phyloP scores from a whole-genome alignment of 2,329 filamentous ascomycete genomes.

The Helotiales sp. region DNA sequence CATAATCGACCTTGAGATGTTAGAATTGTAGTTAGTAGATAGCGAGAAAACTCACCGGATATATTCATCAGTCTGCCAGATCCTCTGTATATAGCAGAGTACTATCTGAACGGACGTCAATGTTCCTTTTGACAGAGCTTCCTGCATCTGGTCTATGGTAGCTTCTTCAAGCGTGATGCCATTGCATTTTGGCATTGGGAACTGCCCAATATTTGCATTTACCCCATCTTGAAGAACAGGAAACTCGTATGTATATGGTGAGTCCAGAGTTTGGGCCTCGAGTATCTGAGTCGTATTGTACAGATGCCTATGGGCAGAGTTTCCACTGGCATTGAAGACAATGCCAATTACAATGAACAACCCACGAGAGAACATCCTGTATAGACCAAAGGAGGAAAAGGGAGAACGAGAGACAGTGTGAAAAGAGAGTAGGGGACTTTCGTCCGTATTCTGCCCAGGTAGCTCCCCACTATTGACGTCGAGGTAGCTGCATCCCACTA shows the following conservation, averaged over 20 bases:
- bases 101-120: constrained; percentile 64
- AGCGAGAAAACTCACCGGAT: constrained; percentile 55
- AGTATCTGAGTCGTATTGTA: constrained; percentile 36
- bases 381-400: neutral
- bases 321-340: neutral
- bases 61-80: constrained; percentile 66
- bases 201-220: constrained; percentile 44
- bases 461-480: constrained; percentile 1
- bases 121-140: constrained; percentile 56
- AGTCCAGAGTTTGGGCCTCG: constrained; percentile 43
- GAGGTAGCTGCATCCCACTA: constrained; percentile 3
- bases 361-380: neutral
- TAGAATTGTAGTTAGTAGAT: constrained; percentile 10
- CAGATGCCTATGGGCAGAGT: constrained; percentile 7
- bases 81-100: constrained; percentile 65
- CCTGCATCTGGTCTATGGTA: constrained; percentile 70
- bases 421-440: neutral
- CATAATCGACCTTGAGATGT: constrained; percentile 55
- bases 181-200: constrained; percentile 67
- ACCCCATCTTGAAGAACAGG: constrained; percentile 45
- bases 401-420: neutral
- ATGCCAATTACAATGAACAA: neutral
- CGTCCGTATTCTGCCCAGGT: neutral
- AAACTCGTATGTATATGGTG: constrained; percentile 47
- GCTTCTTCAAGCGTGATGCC: constrained; percentile 69